These are phyloP conservation scores for Mycena pura DNA, from an alignment of 768 basidiomycete species.

Conservation along the genomic window DNA sequence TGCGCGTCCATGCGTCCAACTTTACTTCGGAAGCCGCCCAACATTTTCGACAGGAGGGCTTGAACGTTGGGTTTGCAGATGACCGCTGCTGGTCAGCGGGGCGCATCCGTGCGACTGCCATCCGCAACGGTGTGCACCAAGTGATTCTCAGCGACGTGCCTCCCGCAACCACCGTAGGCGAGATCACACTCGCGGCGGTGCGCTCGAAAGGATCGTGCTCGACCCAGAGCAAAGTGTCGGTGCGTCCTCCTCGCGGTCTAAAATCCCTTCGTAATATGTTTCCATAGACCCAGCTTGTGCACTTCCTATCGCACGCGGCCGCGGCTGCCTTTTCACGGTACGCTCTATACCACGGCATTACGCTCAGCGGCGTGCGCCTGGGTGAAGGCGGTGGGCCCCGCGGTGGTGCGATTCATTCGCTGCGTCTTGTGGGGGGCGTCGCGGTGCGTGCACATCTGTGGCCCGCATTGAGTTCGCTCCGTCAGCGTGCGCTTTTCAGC, in stretches of 20 bases:
- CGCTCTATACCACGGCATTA: conserved; percentile 11
- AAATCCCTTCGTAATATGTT: neutral
- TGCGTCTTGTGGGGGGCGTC: neutral
- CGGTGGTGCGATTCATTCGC: neutral
- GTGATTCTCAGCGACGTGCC: conserved; percentile 4
- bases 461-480: neutral
- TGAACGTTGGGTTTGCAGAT: conserved; percentile 3
- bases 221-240: neutral
- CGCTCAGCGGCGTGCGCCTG: neutral
- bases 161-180: neutral
- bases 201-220: conserved; percentile 3
- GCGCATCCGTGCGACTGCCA: neutral
- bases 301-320: neutral
- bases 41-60: neutral
- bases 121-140: neutral
- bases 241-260: neutral
- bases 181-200: conserved; percentile 10
- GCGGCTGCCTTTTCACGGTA: conserved; percentile 12
- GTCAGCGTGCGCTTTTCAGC: too few relatives aligned
- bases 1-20: neutral
- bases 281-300: neutral
- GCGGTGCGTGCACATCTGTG: neutral
- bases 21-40: neutral
- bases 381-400: neutral
- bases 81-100: conserved; percentile 8